Evolutionary conservation across 2,329 filamentous ascomycete genomes (phyloP), one percentile per base, ranked within the genome.

Genomic region (Fusarium miscanthi): DNA sequence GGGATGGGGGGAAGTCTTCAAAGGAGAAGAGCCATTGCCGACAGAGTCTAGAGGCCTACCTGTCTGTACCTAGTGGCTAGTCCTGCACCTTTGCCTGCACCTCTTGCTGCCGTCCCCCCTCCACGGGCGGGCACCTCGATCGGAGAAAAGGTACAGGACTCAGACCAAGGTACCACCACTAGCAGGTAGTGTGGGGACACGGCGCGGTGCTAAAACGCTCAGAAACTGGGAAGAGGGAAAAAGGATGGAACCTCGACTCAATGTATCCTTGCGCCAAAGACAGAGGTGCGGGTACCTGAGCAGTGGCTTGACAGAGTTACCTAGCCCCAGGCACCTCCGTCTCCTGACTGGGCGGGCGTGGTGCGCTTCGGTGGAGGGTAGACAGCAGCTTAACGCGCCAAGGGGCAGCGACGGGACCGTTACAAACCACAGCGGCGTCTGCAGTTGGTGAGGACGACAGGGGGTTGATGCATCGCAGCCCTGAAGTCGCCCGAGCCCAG

Each of bases 1-100:
- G 65, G 64, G 48, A 69, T 58, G 58, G 78, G 79, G 77, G 81
- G 80, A 79, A 81, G 78, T 77, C 76, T 75, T 75, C 73, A 77
- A 77, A 78, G 77, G 78, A 77, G 75, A 72, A 69, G 70, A 69
- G 66, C 66, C 69, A 58, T 66, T 54, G 49, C 65, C 59, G 49
- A 54, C 67, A 67, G 53, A 66, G 60, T 60, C 54, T 63, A 59
- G 35, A 51, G 48, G 54, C 69, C 57, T 49, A 23, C 46, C 46
- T 33, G 46, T 51, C 46, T 51, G 30, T 51, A 13, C 46, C 46
- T 59, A 56, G 66, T 42, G 48, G 59, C 61, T 58, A 63, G 66
- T 58, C 64, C 60, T 59, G 63, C 61, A 65, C 48, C 56, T 65
- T n/a, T 38, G 53, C 25, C 42, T 64, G 33, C 59, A 66, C 40